Conservation (phyloP, 2,329 filamentous ascomycete genomes). For the Botrytis galanthina region DNA sequence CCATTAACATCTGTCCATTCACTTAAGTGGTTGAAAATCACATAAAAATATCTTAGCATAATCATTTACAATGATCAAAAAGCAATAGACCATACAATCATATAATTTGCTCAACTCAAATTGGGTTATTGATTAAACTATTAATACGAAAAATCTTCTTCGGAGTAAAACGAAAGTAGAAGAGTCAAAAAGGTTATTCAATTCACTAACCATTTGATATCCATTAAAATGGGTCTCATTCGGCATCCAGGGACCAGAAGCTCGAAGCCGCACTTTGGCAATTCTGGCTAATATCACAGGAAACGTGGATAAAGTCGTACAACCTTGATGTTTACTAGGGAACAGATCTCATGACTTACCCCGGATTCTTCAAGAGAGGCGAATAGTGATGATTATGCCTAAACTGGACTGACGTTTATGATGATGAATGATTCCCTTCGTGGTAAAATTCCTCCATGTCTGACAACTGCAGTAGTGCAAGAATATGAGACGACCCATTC, state of each 20-base stretch:
- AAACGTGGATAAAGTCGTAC: slow-evolving; percentile 14
- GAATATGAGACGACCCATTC: not conserved
- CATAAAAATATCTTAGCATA: not conserved
- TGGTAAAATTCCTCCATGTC: slow-evolving; percentile 7
- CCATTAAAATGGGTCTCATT: not conserved
- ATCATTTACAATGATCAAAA: not conserved
- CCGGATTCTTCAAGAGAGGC: slow-evolving; percentile 2
- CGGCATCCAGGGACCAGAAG: not conserved
- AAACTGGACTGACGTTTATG: not conserved
- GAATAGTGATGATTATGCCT: not conserved
- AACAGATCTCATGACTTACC: slow-evolving; percentile 17
- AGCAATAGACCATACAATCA: not conserved
- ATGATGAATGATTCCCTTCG: slow-evolving; percentile 4
- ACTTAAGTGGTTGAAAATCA: not conserved
- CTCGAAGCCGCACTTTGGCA: not conserved
- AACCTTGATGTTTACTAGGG: not conserved
- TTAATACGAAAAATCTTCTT: not conserved
- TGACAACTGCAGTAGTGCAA: not conserved
- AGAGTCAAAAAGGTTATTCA: not conserved
- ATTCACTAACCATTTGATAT: not conserved
- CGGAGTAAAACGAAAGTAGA: not conserved
- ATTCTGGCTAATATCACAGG: slow-evolving; percentile 16
- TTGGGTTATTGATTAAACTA: not conserved
- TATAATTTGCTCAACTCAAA: not conserved
- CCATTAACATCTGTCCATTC: not conserved